Base-by-base conservation (phyloP, 2,329 filamentous ascomycete species). In the Pyricularia pennisetigena region DNA sequence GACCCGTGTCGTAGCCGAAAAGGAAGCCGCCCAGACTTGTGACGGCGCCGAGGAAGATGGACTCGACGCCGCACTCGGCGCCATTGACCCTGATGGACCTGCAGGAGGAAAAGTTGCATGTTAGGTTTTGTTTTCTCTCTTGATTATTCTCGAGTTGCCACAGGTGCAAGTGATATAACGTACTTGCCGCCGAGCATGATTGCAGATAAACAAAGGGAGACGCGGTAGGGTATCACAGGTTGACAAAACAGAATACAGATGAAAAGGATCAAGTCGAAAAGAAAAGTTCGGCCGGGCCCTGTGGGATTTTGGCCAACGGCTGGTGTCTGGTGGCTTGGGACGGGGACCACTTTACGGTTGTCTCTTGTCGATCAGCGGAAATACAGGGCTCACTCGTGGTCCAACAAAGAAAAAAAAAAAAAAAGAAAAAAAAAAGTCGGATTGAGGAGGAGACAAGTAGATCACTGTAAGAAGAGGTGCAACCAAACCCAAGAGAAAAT, bases 1-100 rank as follows among this genome's bases (percentile, higher is more conserved):
- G 84, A 71, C 85, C 86, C 10, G 85, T 88, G 71, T 88, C 86
- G 71, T 88, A 88, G 65, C 86, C 87, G 61, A 69, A 69, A 59
- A 68, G 67, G 59, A 69, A 69, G 32, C 69, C 69, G 23, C 69
- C 69, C 23, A 69, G n/a, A 41, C 66, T 68, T 30, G 68, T 65
- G 29, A 69, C 66, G 3, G 32, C 59, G 10, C 66, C 66, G 59
- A 67, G 59, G 23, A 67, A 24, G 16, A 67, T 9, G 59, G 66
- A 57, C 66, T 67, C 66, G 30, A 64, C 23, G n/a, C 66, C 66
- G 59, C 66, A 67, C 30, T 67, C 66, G 59, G 66, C 66, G 66
- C 66, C 66, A 64, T 67, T 67, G 30, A 67, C 24, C n/a, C 23
- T 67, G 29, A 67, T 54, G 23, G 66, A 67, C 23, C 59, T 67